Conservation (phyloP, 768 basidiomycete genomes). For the Serendipita sp. region DNA sequence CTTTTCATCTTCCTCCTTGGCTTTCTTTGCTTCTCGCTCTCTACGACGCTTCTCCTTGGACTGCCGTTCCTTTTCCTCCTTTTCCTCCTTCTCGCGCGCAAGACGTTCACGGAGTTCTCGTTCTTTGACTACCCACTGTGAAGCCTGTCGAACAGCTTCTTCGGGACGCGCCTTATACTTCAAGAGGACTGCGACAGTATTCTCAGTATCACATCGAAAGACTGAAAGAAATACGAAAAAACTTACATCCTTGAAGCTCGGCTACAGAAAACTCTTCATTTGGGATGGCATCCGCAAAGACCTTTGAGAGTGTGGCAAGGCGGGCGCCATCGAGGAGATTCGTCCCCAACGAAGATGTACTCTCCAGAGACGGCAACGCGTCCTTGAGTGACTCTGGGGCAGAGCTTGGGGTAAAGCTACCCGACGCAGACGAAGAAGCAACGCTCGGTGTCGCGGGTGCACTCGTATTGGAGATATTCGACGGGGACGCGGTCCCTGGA, state of each 20-base stretch:
- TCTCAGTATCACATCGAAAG: neutral
- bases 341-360: neutral
- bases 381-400: slow-evolving; percentile 17
- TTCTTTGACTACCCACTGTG: slow-evolving; percentile 58
- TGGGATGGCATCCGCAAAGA: slow-evolving; percentile 67
- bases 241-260: slow-evolving; percentile 78
- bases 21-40: slow-evolving; percentile 39
- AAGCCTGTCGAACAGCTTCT: slow-evolving; percentile 47
- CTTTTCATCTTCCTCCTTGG: slow-evolving; percentile 25
- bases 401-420: slow-evolving; percentile 9
- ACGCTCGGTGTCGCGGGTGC: neutral
- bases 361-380: slow-evolving; percentile 1
- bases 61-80: slow-evolving; percentile 47
- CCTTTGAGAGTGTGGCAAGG: slow-evolving; percentile 51
- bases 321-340: slow-evolving; percentile 37
- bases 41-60: slow-evolving; percentile 36
- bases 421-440: slow-evolving; percentile 1
- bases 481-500: neutral
- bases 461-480: neutral
- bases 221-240: neutral
- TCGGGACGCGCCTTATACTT: slow-evolving; percentile 76
- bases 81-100: slow-evolving; percentile 49
- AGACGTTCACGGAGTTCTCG: slow-evolving; percentile 59
- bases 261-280: slow-evolving; percentile 81
- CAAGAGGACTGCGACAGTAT: slow-evolving; percentile 39